Evolutionary conservation across 371 early-diverging fungal genomes (phyloP).

Genomic region (Syncephalastrum contaminatum): DNA sequence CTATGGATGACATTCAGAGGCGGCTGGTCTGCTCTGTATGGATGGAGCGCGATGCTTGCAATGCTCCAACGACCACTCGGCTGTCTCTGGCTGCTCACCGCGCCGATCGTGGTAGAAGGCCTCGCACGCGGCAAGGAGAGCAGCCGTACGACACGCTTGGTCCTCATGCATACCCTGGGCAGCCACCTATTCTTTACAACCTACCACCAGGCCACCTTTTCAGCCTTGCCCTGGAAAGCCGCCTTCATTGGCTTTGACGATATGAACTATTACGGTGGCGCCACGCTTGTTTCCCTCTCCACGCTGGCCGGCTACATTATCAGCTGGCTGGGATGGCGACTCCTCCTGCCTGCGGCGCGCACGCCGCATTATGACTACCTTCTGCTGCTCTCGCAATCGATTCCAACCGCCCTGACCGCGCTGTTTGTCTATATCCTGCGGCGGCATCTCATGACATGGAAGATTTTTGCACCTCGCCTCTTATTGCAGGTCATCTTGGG

Average conservation of each 20-base stretch:
- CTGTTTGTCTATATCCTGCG: conserved; percentile 62
- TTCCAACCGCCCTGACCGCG: conserved; percentile 53
- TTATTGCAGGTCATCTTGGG: conserved; percentile 58
- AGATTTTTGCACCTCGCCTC: conserved; percentile 90
- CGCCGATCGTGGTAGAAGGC: conserved; percentile 18
- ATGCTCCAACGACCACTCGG: conserved; percentile 42
- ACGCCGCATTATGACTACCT: conserved; percentile 16
- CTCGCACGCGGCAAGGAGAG: conserved; percentile 7
- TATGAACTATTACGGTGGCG: conserved; percentile 70
- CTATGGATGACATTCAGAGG: conserved; percentile 2
- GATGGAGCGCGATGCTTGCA: conserved; percentile 30
- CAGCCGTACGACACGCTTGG: conserved; percentile 15
- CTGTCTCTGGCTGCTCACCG: conserved; percentile 17
- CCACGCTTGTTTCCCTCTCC: conserved; percentile 73
- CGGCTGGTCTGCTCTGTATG: conserved; percentile 17
- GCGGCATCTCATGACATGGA: conserved; percentile 95
- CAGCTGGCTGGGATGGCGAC: conserved; percentile 37
- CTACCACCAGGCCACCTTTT: conserved; percentile 88
- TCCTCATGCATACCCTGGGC: conserved; percentile 48
- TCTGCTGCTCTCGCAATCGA: conserved; percentile 44
- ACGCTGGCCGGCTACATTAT: conserved; percentile 74
- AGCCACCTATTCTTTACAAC: conserved; percentile 84
- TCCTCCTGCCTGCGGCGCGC: conserved; percentile 19
- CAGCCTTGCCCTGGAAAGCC: conserved; percentile 87
- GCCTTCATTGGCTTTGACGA: conserved; percentile 83